A percentile compares a stretch with the other conserved stretches of the same genome.
These are phyloP conservation scores for Wickerhamiella domercqiae DNA, from an alignment of 805 yeast genomes.

Conservation along the genomic window DNA sequence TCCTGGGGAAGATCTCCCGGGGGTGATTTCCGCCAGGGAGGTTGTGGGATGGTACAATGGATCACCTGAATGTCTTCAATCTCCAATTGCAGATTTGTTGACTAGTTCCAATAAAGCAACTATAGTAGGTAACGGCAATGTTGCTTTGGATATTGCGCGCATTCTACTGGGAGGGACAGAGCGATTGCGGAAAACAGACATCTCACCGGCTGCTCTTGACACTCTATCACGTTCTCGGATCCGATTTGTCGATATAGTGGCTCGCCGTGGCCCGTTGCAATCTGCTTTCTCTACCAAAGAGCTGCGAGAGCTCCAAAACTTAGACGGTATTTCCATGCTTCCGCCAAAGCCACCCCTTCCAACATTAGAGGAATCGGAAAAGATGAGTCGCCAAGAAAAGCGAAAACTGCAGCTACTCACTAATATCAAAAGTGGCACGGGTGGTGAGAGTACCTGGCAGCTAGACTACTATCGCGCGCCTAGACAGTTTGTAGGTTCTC, in stretches of 20 bases:
- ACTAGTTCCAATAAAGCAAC: constrained; percentile 47
- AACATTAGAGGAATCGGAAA: neutral
- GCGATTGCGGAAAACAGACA: constrained; percentile 59
- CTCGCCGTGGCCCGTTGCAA: constrained; percentile 71
- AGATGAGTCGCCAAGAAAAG: constrained; percentile 13
- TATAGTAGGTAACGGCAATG: constrained; percentile 94
- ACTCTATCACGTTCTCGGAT: constrained; percentile 39
- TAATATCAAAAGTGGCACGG: constrained; percentile 1
- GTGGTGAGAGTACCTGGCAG: constrained; percentile 35
- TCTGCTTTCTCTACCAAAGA: constrained; percentile 89
- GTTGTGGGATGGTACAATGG: constrained; percentile 97
- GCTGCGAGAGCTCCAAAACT: constrained; percentile 56
- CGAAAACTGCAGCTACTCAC: constrained; percentile 13
- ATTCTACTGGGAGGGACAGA: constrained; percentile 46
- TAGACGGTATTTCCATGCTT: constrained; percentile 11
- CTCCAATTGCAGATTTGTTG: constrained; percentile 37
- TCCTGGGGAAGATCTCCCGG: constrained; percentile 43
- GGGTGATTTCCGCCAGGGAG: constrained; percentile 64
- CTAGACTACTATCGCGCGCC: constrained; percentile 62
- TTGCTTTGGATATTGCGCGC: constrained; percentile 82
- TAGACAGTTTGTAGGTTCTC: constrained; percentile 27
- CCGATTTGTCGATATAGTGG: constrained; percentile 56
- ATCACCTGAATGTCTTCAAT: constrained; percentile 42
- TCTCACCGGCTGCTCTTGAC: constrained; percentile 43
- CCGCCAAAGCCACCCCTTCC: constrained; percentile 7